These are phyloP conservation scores for Periconia digitata DNA, from an alignment of 2,329 filamentous ascomycete genomes.

Conservation along the genomic window DNA sequence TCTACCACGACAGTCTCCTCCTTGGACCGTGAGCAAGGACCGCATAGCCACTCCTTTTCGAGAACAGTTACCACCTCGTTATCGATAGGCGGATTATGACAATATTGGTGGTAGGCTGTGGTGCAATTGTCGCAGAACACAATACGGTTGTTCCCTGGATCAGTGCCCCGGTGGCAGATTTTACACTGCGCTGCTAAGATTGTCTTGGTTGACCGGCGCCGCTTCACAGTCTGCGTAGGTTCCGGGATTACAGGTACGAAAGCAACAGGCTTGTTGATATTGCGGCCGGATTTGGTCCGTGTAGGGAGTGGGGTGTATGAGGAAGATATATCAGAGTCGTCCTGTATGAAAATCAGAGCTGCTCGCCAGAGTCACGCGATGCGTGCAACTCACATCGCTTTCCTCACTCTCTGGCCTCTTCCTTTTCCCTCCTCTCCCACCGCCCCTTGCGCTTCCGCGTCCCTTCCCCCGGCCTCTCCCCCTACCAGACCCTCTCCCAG, in stretches of 20 bases:
- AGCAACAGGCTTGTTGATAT: constrained; percentile 66
- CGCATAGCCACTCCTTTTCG: constrained; percentile 72
- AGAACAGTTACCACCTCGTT: constrained; percentile 67
- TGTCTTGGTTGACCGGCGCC: constrained; percentile 60
- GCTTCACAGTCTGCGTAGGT: constrained; percentile 52
- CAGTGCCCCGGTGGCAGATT: constrained; percentile 71
- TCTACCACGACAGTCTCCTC: constrained; percentile 32
- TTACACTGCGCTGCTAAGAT: constrained; percentile 64
- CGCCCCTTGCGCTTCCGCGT: constrained; percentile 39
- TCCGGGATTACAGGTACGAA: constrained; percentile 60
- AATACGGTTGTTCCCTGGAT: constrained; percentile 74
- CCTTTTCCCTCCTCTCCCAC: constrained; percentile 41
- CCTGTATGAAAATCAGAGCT: constrained; percentile 19
- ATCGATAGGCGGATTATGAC: constrained; percentile 75
- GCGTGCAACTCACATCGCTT: constrained; percentile 33
- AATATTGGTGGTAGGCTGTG: constrained; percentile 77
- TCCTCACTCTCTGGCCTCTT: constrained; percentile 42
- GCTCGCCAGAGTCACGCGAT: neutral
- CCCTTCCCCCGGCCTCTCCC: constrained; percentile 43
- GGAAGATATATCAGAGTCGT: constrained; percentile 44
- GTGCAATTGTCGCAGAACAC: constrained; percentile 86
- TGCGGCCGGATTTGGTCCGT: constrained; percentile 74
- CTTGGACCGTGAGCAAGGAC: constrained; percentile 53
- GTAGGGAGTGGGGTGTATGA: constrained; percentile 61
- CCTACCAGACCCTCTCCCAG: constrained; percentile 39